Percentiles rank a stretch among this genome's conserved stretches.
phyloP scores from a whole-genome alignment of 1,139 yeast species.

The Taphrina flavorubra region DNA sequence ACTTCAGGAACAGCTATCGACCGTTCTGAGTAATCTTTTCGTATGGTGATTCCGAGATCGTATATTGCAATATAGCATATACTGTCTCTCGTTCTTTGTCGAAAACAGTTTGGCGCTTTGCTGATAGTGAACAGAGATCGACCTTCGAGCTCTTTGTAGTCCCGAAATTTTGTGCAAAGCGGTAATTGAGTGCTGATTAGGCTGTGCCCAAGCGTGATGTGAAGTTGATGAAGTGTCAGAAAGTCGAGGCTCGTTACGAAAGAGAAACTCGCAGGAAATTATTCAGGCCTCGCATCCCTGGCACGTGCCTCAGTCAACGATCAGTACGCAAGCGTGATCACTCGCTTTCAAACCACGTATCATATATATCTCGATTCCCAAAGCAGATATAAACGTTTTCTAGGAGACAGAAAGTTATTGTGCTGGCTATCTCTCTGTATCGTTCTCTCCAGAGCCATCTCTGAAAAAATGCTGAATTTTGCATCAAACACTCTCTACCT shows the following conservation, averaged over 20 bases:
- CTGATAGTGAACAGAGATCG: slow-evolving; percentile 4
- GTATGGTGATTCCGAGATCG: slow-evolving; percentile 22
- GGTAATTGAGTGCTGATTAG: neutral
- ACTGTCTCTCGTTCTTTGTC: slow-evolving; percentile 30
- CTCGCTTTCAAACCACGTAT: neutral
- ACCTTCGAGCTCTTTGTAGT: slow-evolving; percentile 4
- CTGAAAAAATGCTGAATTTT: neutral
- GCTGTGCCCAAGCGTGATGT: neutral
- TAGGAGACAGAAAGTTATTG: too few relatives aligned
- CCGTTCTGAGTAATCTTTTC: slow-evolving; percentile 25
- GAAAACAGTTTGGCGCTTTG: slow-evolving; percentile 35
- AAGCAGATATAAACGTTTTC: too few relatives aligned
- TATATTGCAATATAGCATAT: slow-evolving; percentile 32
- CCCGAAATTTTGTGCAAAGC: neutral
- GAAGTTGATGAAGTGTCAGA: neutral
- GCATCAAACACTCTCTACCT: slow-evolving; percentile 64
- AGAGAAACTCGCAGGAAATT: neutral
- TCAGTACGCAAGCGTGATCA: neutral
- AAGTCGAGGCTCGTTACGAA: slow-evolving; percentile 7
- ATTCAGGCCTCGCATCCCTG: too few relatives aligned
- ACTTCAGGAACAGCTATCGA: slow-evolving; percentile 24
- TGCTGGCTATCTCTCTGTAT: too few relatives aligned
- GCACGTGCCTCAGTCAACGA: neutral
- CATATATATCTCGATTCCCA: too few relatives aligned
- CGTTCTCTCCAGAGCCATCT: too few relatives aligned